Evolutionary conservation across 2,329 filamentous ascomycete genomes (phyloP).

Genomic region (Allantophomopsis lycopodina): DNA sequence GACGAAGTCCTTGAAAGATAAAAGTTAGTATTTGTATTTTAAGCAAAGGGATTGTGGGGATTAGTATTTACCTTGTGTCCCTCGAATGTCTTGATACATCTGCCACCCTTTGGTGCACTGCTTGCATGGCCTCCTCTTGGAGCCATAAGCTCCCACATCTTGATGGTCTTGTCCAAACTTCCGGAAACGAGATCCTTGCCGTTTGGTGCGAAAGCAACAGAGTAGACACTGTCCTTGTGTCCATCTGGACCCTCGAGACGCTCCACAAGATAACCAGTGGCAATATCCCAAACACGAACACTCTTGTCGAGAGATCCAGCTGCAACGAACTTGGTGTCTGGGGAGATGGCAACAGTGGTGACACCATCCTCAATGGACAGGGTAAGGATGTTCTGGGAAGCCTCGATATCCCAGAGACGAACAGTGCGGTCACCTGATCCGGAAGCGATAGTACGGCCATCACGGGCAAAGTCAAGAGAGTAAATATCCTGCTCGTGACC

Average conservation of each 20-base stretch:
- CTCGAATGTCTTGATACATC: constrained; percentile 94
- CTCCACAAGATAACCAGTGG: constrained; percentile 74
- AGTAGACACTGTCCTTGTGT: constrained; percentile 95
- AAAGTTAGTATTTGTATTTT: constrained; percentile 7
- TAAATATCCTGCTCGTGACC: constrained; percentile 99
- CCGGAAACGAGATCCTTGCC: constrained; percentile 89
- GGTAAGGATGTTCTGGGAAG: constrained; percentile 67
- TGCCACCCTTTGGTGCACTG: constrained; percentile 65
- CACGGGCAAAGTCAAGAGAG: constrained; percentile 85
- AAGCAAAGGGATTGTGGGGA: background rate
- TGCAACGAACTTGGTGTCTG: constrained; percentile 85
- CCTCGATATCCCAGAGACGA: constrained; percentile 89
- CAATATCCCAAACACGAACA: constrained; percentile 91
- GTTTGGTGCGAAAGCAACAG: constrained; percentile 87
- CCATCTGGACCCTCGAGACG: constrained; percentile 85
- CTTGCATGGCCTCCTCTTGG: constrained; percentile 52
- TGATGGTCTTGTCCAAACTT: constrained; percentile 94
- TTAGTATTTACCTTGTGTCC: constrained; percentile 64
- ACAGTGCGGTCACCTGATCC: constrained; percentile 92
- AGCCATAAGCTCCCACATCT: constrained; percentile 91
- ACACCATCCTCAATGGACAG: constrained; percentile 94
- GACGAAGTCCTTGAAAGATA: constrained; percentile 65
- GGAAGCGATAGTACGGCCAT: constrained; percentile 87
- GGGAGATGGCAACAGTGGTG: constrained; percentile 93
- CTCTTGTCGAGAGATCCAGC: constrained; percentile 96